phyloP scores from a whole-genome alignment of 805 yeast species.

The Zygoascus flipseniorum region DNA sequence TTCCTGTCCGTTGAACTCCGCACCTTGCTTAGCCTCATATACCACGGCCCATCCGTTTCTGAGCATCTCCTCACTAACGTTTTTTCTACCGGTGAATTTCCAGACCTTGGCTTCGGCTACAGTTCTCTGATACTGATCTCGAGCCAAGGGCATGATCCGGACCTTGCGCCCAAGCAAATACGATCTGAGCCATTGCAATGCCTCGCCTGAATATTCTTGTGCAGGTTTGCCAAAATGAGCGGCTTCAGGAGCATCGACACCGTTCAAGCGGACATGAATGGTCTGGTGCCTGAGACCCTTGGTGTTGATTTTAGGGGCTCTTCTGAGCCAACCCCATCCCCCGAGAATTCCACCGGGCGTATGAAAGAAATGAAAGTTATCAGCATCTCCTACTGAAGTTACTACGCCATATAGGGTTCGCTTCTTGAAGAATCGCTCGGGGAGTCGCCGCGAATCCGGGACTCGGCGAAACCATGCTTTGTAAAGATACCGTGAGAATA shows the following conservation, averaged over 20 bases:
- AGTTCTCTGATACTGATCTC: constrained; percentile 85
- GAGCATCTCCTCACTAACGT: constrained; percentile 84
- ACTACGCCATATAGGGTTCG: constrained; percentile 60
- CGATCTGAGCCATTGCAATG: constrained; percentile 63
- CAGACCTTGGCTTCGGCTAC: constrained; percentile 66
- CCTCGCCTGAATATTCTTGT: constrained; percentile 81
- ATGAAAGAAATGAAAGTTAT: constrained; percentile 85
- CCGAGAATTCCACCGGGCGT: constrained; percentile 82
- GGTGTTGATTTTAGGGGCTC: constrained; percentile 46
- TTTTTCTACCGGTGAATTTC: constrained; percentile 61
- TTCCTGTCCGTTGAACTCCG: constrained; percentile 81
- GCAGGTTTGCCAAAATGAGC: constrained; percentile 92
- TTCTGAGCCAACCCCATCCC: constrained; percentile 92
- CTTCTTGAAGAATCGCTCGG: constrained; percentile 35
- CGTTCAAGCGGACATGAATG: constrained; percentile 74
- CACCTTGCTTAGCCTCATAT: constrained; percentile 73
- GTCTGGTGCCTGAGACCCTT: constrained; percentile 52
- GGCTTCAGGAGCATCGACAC: constrained; percentile 95
- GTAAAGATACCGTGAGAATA: constrained; percentile 32
- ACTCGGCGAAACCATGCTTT: constrained; percentile 41
- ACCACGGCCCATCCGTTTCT: constrained; percentile 76
- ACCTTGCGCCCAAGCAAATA: constrained; percentile 60
- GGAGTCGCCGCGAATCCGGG: constrained; percentile 43
- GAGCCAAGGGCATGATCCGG: constrained; percentile 65
- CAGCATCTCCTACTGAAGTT: constrained; percentile 92